Conservation (phyloP, 768 basidiomycete genomes). For the Suillus spraguei region DNA sequence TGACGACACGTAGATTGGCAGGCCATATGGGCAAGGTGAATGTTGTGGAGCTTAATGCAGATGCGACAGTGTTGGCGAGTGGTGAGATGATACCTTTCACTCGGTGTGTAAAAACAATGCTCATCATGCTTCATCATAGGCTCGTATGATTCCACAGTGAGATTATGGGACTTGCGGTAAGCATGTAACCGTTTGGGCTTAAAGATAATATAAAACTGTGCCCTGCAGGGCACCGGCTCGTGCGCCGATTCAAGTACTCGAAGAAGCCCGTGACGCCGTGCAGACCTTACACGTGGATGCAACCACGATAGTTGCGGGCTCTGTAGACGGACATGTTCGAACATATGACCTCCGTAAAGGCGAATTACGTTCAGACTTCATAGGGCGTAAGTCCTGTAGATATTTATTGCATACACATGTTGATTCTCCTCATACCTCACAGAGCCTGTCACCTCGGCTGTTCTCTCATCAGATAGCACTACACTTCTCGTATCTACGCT, state of each 20-base stretch:
- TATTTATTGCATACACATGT: background rate
- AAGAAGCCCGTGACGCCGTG: constrained; percentile 87
- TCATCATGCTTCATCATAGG: constrained; percentile 45
- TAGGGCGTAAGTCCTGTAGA: constrained; percentile 72
- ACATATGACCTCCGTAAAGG: constrained; percentile 97
- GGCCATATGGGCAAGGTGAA: constrained; percentile 94
- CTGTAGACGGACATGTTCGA: constrained; percentile 89
- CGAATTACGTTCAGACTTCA: constrained; percentile 83
- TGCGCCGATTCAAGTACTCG: constrained; percentile 87
- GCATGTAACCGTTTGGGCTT: constrained; percentile 19
- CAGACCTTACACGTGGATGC: constrained; percentile 73
- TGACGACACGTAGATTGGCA: constrained; percentile 77
- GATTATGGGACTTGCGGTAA: constrained; percentile 91
- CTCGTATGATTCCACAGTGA: constrained; percentile 89
- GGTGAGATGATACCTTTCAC: constrained; percentile 50
- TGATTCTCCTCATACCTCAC: background rate
- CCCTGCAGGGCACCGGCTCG: constrained; percentile 65
- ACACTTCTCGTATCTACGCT: constrained; percentile 83
- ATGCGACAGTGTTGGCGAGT: constrained; percentile 85
- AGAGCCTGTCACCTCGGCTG: constrained; percentile 89
- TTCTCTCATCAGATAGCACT: constrained; percentile 77
- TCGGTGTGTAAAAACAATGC: background rate
- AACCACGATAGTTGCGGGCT: constrained; percentile 75
- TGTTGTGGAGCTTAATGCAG: constrained; percentile 86
- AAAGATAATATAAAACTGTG: background rate